Base-by-base conservation (phyloP, 2,329 filamentous ascomycete genomes). In the Penicillium griseofulvum region DNA sequence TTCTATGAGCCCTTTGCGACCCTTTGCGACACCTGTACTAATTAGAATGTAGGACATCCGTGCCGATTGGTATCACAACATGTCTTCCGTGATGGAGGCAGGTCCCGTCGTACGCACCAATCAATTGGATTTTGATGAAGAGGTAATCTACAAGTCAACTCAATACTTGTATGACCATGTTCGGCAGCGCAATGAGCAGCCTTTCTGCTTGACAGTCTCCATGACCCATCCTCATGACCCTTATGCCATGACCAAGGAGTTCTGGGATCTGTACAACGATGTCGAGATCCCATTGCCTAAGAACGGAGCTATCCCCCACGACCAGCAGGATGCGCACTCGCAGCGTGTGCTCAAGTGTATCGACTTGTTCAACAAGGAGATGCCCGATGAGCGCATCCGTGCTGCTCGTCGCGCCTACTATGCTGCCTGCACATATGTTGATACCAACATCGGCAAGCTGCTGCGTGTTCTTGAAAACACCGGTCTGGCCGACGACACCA, bases 21-120 rank as follows among this genome's bases (percentile, higher is more conserved):
- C 19, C 9, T 6, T 12, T 26, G 17, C 38, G 38, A 42, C 52
- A 54, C 53, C 53, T 10, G 14, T 52, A 39, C 49, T 42, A 26
- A 48, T 36, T 17, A 11, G 16, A 28, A 22, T 39, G 10, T 58
- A 75, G 73, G 72, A 76, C 26, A 71, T 78, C 42, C 84, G 92
- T 43, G 85, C 93, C 39, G 92, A 97, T 75, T 97, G 91, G 90
- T 97, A 94, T 72, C 92, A 97, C 80, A 96, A 97, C 72, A 91
- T 92, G 76, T 92, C 90, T 68, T 96, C 91, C 7, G 93, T 97
- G 64, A 80, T 93, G 68, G 91, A 97, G 73, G 92, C 92, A 0
- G 92, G 92, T 10, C 85, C 88, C 29, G 96, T 91, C 66, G 88
- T 95, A 38, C 85, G 91, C 62, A 96, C 90, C 76, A 97, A 97